These are phyloP conservation scores for Arabidopsis thaliana DNA, from an alignment of 345 rosid genomes.

Conservation along the genomic window DNA sequence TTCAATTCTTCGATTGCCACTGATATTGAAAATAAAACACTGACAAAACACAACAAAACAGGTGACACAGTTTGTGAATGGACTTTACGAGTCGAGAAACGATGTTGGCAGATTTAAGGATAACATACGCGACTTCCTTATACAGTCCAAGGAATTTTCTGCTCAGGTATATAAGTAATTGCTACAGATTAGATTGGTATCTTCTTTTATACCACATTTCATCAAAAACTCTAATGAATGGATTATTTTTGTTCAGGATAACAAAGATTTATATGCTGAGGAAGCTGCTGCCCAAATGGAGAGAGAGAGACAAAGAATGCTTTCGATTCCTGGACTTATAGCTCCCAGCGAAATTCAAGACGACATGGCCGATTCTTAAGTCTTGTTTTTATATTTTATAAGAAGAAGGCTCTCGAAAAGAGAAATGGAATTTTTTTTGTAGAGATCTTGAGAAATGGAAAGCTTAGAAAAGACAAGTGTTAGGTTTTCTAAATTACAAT, in stretches of 20 bases:
- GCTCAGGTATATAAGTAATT: constrained; percentile 60
- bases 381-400: background rate
- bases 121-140: constrained; percentile 91
- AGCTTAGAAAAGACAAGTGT: background rate
- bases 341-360: constrained; percentile 80
- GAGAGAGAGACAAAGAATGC: constrained; percentile 68
- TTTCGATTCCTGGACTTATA: constrained; percentile 75
- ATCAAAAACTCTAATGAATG: background rate
- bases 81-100: constrained; percentile 73
- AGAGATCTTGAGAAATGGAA: constrained; percentile 1
- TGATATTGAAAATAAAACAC: background rate
- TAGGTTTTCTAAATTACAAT: background rate
- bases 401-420: background rate
- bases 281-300: constrained; percentile 78
- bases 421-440: background rate
- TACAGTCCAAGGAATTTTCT: constrained; percentile 81
- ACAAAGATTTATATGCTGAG: constrained; percentile 78
- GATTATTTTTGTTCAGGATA: constrained; percentile 53
- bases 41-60: constrained; percentile 43
- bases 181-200: constrained; percentile 5
- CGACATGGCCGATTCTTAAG: constrained; percentile 62
- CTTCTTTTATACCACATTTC: background rate
- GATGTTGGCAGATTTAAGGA: constrained; percentile 70
- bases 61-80: constrained; percentile 88
- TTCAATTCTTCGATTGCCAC: background rate